phyloP scores from a whole-genome alignment of 2,329 filamentous ascomycete species.

The Fusarium floridanum region DNA sequence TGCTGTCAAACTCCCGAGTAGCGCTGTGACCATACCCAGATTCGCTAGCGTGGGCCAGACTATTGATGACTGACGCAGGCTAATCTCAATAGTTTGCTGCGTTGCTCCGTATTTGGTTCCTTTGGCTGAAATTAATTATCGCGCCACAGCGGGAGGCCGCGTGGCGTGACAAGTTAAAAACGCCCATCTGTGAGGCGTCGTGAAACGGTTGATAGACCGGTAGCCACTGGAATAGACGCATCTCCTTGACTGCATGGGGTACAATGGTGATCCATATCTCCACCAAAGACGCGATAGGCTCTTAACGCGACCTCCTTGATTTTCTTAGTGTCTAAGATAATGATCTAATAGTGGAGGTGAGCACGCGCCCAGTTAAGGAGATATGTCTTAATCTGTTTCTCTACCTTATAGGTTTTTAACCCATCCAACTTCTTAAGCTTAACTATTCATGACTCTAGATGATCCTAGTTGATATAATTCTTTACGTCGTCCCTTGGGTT shows the following conservation, averaged over 20 bases:
- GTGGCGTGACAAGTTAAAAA: neutral
- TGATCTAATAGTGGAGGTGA: no score
- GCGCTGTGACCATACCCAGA: neutral
- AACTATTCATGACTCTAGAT: neutral
- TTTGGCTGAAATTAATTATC: neutral
- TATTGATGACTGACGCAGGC: neutral
- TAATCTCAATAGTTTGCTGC: neutral
- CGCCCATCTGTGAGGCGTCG: neutral
- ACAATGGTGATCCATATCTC: no score
- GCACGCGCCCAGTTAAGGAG: no score
- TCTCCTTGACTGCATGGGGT: no score
- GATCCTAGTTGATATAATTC: neutral
- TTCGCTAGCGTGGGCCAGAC: neutral
- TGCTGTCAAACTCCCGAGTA: neutral
- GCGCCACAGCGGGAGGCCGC: neutral
- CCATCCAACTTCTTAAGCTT: neutral
- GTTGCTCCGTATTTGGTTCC: neutral
- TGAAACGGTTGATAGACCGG: neutral
- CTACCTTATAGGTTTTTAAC: neutral
- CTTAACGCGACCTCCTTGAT: no score
- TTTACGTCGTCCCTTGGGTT: neutral
- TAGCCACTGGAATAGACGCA: neutral
- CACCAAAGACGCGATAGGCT: no score
- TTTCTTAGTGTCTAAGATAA: no score
- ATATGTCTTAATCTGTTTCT: neutral